Conservation (phyloP, 164 flowering plant genomes). For the Euptelea pleiosperma region DNA sequence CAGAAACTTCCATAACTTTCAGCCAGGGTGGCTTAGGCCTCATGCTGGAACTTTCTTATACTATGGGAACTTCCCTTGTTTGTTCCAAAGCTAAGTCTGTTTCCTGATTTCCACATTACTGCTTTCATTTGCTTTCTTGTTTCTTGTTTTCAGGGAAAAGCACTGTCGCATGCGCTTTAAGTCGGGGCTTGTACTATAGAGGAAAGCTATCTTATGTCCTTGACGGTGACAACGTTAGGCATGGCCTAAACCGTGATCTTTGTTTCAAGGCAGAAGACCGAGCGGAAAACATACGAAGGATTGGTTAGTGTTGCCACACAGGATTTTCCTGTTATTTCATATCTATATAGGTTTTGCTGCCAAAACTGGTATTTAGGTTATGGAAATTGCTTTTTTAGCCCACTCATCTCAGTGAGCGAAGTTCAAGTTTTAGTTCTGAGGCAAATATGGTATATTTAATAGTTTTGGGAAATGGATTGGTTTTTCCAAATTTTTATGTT, state of each 20-base stretch:
- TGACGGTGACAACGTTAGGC: conserved; percentile 96
- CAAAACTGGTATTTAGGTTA: background rate
- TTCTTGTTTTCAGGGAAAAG: conserved; percentile 67
- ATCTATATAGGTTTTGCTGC: background rate
- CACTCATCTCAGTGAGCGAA: too few species aligned
- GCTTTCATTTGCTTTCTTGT: background rate
- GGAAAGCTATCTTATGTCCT: conserved; percentile 83
- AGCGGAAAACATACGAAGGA: conserved; percentile 81
- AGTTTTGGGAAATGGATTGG: background rate
- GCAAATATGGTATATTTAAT: background rate
- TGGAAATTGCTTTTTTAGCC: background rate
- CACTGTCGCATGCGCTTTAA: conserved; percentile 84
- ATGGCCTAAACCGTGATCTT: conserved; percentile 80
- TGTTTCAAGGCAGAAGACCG: conserved; percentile 85
- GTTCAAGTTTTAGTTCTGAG: background rate
- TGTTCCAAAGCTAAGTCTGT: background rate
- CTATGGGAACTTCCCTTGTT: background rate
- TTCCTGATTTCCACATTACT: background rate
- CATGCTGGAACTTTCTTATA: too few species aligned
- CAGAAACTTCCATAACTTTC: too few species aligned
- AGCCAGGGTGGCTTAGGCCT: too few species aligned
- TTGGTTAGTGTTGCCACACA: conserved; percentile 48
- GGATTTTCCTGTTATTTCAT: background rate
- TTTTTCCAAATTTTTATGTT: background rate
- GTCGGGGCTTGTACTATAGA: conserved; percentile 49